Evolutionary conservation across 1,284 basidiomycete species (phyloP).

Genomic region (Grifola frondosa): DNA sequence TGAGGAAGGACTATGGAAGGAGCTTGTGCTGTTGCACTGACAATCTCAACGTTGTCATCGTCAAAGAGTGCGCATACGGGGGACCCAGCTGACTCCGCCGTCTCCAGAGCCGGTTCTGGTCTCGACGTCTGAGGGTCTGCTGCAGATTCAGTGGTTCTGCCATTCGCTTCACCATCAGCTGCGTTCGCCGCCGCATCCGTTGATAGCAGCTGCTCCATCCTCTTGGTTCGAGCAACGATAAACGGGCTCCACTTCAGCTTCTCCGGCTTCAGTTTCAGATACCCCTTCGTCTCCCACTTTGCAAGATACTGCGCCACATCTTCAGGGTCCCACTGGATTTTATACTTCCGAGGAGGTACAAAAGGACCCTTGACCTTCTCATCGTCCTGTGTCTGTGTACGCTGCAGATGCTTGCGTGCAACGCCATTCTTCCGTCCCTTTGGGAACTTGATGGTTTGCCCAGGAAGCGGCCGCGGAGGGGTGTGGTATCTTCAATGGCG

Average conservation of each 20-base stretch:
- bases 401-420: conserved; percentile 60
- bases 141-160: background rate
- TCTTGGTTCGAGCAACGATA: conserved; percentile 62
- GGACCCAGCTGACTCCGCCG: conserved; percentile 12
- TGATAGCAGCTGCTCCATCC: conserved; percentile 39
- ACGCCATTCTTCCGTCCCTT: conserved; percentile 68
- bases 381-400: conserved; percentile 52
- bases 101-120: background rate
- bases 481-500: conserved; percentile 48
- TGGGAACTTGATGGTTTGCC: conserved; percentile 71
- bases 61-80: conserved; percentile 29
- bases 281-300: conserved; percentile 80
- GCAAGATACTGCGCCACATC: conserved; percentile 67
- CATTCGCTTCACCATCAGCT: conserved; percentile 2
- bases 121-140: background rate
- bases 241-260: conserved; percentile 96
- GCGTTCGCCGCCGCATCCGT: conserved; percentile 22
- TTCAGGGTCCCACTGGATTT: conserved; percentile 74
- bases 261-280: conserved; percentile 79
- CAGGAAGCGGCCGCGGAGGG: conserved; percentile 60
- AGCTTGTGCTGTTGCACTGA: conserved; percentile 13
- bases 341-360: conserved; percentile 72
- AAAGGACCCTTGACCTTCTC: conserved; percentile 53
- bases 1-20: conserved; percentile 3
- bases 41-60: conserved; percentile 27